Conservation (phyloP, 1,284 basidiomycete species). For the Laetiporus sulphureus region DNA sequence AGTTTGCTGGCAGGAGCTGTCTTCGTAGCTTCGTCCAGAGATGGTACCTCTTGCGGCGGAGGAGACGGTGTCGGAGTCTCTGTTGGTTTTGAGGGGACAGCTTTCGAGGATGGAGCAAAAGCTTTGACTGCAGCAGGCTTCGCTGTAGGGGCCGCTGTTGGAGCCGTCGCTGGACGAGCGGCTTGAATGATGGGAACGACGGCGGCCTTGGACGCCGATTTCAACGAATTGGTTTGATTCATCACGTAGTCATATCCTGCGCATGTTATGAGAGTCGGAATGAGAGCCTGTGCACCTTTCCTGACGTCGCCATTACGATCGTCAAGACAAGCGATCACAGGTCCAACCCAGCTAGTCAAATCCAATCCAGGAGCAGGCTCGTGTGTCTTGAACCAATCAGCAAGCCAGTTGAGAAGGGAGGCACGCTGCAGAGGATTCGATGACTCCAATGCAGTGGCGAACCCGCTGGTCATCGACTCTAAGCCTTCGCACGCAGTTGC, state of each 20-base stretch:
- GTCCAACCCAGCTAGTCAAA: slow-evolving; percentile 62
- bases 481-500: slow-evolving; percentile 81
- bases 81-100: slow-evolving; percentile 9
- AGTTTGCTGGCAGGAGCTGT: slow-evolving; percentile 36
- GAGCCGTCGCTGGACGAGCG: slow-evolving; percentile 39
- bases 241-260: slow-evolving; percentile 85
- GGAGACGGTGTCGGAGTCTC: slow-evolving; percentile 6
- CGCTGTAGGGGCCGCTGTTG: slow-evolving; percentile 20
- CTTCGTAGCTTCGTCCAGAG: slow-evolving; percentile 15
- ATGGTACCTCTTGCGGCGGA: slow-evolving; percentile 14
- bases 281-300: slow-evolving; percentile 80
- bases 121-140: slow-evolving; percentile 21
- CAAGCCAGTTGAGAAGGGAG: slow-evolving; percentile 82
- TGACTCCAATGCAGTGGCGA: slow-evolving; percentile 78
- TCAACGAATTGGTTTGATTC: slow-evolving; percentile 81
- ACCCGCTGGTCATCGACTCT: slow-evolving; percentile 74
- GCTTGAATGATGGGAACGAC: slow-evolving; percentile 87
- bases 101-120: slow-evolving; percentile 12
- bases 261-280: slow-evolving; percentile 74
- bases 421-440: slow-evolving; percentile 88
- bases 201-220: slow-evolving; percentile 85
- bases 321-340: slow-evolving; percentile 82
- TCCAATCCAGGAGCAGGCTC: slow-evolving; percentile 58
- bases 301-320: slow-evolving; percentile 91
- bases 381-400: slow-evolving; percentile 70